Evolutionary conservation across 768 basidiomycete genomes (phyloP).

Genomic region (Russula earlei): DNA sequence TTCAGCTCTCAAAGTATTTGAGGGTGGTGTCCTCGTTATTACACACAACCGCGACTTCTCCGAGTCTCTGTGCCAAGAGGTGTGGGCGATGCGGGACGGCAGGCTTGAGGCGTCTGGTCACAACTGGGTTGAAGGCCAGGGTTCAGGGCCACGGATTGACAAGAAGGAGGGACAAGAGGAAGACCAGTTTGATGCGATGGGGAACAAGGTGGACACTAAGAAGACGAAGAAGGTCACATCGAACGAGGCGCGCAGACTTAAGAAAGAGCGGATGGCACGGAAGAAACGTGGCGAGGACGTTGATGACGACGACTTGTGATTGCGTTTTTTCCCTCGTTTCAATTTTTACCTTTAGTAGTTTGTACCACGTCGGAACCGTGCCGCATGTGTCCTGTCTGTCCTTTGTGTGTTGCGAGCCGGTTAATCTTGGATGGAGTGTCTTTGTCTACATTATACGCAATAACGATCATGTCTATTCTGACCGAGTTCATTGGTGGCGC

Average conservation of each 20-base stretch:
- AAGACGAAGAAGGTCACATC: constrained; percentile 84
- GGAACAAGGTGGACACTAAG: constrained; percentile 85
- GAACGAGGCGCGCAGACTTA: constrained; percentile 76
- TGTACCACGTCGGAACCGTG: constrained; percentile 9
- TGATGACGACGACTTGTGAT: constrained; percentile 42
- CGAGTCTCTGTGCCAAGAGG: constrained; percentile 94
- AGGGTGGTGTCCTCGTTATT: constrained; percentile 96
- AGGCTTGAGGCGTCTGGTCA: constrained; percentile 93
- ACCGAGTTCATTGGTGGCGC: too few species aligned
- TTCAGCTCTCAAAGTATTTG: constrained; percentile 93
- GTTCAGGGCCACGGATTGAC: constrained; percentile 90
- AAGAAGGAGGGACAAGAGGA: constrained; percentile 88
- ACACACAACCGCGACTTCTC: constrained; percentile 99
- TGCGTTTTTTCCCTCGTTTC: background rate
- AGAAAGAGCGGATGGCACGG: constrained; percentile 94
- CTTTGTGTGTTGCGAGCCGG: constrained; percentile 12
- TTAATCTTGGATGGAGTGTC: background rate
- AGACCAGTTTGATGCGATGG: constrained; percentile 91
- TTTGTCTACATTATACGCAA: too few species aligned
- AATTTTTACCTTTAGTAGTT: background rate
- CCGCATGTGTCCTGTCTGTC: constrained; percentile 14
- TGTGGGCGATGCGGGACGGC: constrained; percentile 99
- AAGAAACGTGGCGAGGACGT: constrained; percentile 79
- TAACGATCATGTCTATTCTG: too few species aligned
- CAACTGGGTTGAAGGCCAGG: constrained; percentile 99